Percentiles rank a stretch among this genome's conserved stretches.
These are phyloP conservation scores for Cardamine occulta DNA, from an alignment of 345 rosid genomes.

Conservation along the genomic window DNA sequence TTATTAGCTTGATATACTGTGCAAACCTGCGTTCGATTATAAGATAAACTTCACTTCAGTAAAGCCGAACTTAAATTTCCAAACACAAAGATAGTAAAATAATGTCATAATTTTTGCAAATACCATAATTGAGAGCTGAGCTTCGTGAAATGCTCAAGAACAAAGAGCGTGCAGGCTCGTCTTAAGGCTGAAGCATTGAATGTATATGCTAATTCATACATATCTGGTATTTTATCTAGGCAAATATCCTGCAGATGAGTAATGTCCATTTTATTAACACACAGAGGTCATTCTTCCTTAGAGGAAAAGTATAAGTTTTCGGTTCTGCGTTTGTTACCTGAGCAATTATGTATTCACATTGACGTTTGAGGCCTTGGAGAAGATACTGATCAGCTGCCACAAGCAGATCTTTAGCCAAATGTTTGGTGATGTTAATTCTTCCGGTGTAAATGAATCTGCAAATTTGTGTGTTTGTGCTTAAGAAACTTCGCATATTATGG, in stretches of 20 bases:
- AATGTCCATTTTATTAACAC: not conserved
- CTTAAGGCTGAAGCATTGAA: slow-evolving; percentile 61
- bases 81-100: not conserved
- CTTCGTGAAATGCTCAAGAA: slow-evolving; percentile 57
- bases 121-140: slow-evolving; percentile 69
- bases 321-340: slow-evolving; percentile 48
- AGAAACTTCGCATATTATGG: not conserved
- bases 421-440: slow-evolving; percentile 48
- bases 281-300: not conserved
- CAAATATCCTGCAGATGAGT: slow-evolving; percentile 57
- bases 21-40: slow-evolving; percentile 51
- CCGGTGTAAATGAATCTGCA: slow-evolving; percentile 80
- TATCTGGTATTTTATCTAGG: slow-evolving; percentile 56
- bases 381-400: slow-evolving; percentile 88
- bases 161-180: slow-evolving; percentile 68
- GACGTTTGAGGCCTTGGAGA: slow-evolving; percentile 70
- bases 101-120: not conserved
- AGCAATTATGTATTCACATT: slow-evolving; percentile 68
- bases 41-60: not conserved
- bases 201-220: slow-evolving; percentile 73
- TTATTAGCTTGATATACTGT: slow-evolving; percentile 45
- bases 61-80: not conserved
- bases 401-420: slow-evolving; percentile 72
- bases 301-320: not conserved
- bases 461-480: slow-evolving; percentile 17